Base-by-base conservation (phyloP, 306 rosid species). In the Quercus gilva region DNA sequence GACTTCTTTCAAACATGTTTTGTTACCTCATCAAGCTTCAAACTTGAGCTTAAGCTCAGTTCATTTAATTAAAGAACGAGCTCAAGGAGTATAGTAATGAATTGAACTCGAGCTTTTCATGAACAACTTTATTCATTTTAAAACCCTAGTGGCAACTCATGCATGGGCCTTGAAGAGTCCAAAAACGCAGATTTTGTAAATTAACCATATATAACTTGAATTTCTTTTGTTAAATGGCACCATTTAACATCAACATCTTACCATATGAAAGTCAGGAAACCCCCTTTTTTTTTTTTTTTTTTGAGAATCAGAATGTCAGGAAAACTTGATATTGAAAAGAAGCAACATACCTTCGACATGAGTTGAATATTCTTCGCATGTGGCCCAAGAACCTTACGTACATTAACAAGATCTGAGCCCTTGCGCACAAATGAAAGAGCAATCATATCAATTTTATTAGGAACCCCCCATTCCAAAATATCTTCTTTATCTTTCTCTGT, bases 361-460 rank as follows among this genome's bases (percentile, higher is more conserved):
- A 94, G 74, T 87, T 83, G 80, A 77, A 92, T 92, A 82, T 79
- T 21, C 87, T 94, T 92, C 23, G 98, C 88, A 85, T 94, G 93
- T 67, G 91, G 85, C 60, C 97, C 98, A 67, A 92, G 83, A 87
- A 94, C 93, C 92, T 79, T 92, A 20, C 98, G 92, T 51, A 94
- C 98, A 84, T 89, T 89, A 65, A 92, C 97, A 60, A 94, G 97
- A 87, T 92, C 98, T 23, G 97, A 91, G 21, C 98, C 98, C 84
- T 94, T 94, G 52, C 97, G 98, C 37, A 92, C 98, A 86, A 94
- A 94, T 77, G 98, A 94, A 80, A 94, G 97, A 74, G 98, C 98
- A 83, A 94, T 94, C 98, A 94, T 92, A 82, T 94, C 98, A 76
- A 94, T 94, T 4, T 80, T 85, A 91, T 94, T 94, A 23, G 98